Conservation (phyloP, 2,329 filamentous ascomycete genomes). For the Ceratocystis cubensis region DNA sequence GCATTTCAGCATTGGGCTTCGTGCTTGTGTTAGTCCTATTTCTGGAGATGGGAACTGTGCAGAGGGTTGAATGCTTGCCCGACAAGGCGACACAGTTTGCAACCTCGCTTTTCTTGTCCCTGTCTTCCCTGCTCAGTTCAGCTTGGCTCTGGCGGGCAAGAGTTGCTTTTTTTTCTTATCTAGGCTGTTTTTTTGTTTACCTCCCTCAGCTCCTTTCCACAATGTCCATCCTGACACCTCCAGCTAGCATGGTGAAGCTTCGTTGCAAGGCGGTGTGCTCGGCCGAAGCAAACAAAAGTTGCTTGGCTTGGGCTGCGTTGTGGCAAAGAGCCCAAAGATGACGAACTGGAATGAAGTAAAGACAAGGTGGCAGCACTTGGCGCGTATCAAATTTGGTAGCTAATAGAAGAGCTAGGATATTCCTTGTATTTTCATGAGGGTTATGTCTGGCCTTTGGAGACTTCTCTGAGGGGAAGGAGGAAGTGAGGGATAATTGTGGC, state of each 20-base stretch:
- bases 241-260: not conserved
- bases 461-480: conserved; percentile 1
- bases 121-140: too few species aligned
- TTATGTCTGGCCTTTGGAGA: not conserved
- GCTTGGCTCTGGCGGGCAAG: too few species aligned
- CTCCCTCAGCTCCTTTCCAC: not conserved
- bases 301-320: not conserved
- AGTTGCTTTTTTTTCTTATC: too few species aligned
- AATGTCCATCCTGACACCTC: not conserved
- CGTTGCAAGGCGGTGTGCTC: not conserved
- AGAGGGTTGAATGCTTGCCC: too few species aligned
- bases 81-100: too few species aligned
- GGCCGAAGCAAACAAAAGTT: not conserved
- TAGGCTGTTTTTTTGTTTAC: not conserved
- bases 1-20: not conserved
- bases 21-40: not conserved
- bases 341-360: not conserved
- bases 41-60: not conserved
- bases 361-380: conserved; percentile 1
- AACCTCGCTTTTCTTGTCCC: too few species aligned
- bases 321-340: not conserved
- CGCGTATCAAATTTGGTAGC: not conserved
- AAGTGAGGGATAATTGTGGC: not conserved
- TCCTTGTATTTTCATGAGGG: not conserved
- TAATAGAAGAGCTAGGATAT: not conserved